Evolutionary conservation across 2,329 filamentous ascomycete species (phyloP).

Genomic region (Epichloe hybrida): DNA sequence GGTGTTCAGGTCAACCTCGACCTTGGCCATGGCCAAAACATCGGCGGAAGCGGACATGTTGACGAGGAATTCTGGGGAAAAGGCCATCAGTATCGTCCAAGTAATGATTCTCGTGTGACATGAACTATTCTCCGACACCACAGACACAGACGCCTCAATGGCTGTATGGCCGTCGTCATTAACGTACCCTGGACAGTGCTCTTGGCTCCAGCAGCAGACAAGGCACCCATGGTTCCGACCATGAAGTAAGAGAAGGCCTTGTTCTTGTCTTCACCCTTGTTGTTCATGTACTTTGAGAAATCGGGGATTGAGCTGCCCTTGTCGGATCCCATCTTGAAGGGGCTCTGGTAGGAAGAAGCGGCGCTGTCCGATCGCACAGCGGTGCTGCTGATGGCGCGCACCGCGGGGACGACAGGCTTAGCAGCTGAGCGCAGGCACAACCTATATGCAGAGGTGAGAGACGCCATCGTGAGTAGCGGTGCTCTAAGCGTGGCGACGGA

Average conservation of each 20-base stretch:
- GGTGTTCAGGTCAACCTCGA: conserved; percentile 82
- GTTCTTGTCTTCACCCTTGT: conserved; percentile 54
- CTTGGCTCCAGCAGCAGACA: conserved; percentile 90
- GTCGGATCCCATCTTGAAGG: conserved; percentile 47
- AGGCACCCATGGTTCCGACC: conserved; percentile 87
- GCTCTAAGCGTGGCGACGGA: conserved; percentile 6
- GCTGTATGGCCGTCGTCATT: conserved; percentile 6
- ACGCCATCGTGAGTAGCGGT: conserved; percentile 40
- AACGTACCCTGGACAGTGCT: conserved; percentile 89
- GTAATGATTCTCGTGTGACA: conserved; percentile 3
- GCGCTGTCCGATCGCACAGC: conserved; percentile 35
- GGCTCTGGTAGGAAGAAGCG: conserved; percentile 42
- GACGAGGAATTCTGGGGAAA: conserved; percentile 76
- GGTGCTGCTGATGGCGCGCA: conserved; percentile 44
- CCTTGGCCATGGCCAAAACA: conserved; percentile 97
- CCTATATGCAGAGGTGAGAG: conserved; percentile 55
- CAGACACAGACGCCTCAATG: conserved; percentile 12
- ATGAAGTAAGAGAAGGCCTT: conserved; percentile 96
- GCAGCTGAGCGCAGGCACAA: conserved; percentile 49
- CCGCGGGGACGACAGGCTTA: conserved; percentile 25
- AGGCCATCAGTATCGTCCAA: conserved; percentile 18
- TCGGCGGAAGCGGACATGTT: conserved; percentile 99
- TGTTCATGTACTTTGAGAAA: conserved; percentile 78
- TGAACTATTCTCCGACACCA: conserved; percentile 3
- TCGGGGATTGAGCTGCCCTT: conserved; percentile 64